A percentile compares a stretch with the other conserved stretches of the same genome.
Conservation (phyloP, 495 filamentous ascomycete genomes). For the Penicillium mononematosum region DNA sequence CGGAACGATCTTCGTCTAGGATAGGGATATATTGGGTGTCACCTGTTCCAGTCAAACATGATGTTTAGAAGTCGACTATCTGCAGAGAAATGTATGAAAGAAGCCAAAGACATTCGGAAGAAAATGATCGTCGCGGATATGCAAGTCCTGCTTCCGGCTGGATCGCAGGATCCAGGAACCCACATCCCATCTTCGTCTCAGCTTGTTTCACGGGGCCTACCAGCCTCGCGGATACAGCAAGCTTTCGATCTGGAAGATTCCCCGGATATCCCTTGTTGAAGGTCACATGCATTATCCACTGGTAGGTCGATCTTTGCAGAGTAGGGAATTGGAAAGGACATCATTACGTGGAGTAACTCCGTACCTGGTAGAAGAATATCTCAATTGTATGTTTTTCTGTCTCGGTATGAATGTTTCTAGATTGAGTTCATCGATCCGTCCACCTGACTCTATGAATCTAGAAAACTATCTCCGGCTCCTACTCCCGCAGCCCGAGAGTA, state of each 20-base stretch:
- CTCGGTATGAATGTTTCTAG: conserved; percentile 12
- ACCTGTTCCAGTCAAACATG: neutral
- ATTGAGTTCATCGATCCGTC: conserved; percentile 21
- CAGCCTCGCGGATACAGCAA: conserved; percentile 10
- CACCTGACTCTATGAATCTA: conserved; percentile 24
- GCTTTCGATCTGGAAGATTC: conserved; percentile 12
- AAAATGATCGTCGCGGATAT: conserved; percentile 27
- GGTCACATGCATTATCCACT: conserved; percentile 14
- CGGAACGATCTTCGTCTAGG: conserved; percentile 6
- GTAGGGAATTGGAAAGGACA: neutral
- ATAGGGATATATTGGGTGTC: conserved; percentile 8
- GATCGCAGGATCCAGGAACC: conserved; percentile 15
- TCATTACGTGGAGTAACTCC: neutral
- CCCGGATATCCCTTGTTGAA: conserved; percentile 13
- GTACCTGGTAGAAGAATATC: neutral
- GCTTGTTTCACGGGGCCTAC: neutral
- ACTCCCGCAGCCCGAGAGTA: conserved; percentile 20
- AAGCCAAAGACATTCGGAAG: conserved; percentile 6
- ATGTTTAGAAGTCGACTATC: conserved; percentile 6
- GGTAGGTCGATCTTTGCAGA: conserved; percentile 4
- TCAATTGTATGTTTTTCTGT: neutral
- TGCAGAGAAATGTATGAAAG: neutral
- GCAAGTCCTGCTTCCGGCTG: conserved; percentile 27
- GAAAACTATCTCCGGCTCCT: conserved; percentile 24
- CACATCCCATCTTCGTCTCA: conserved; percentile 18